These are phyloP conservation scores for Colletotrichum sp. DNA, from an alignment of 2,329 filamentous ascomycete genomes.

Conservation along the genomic window DNA sequence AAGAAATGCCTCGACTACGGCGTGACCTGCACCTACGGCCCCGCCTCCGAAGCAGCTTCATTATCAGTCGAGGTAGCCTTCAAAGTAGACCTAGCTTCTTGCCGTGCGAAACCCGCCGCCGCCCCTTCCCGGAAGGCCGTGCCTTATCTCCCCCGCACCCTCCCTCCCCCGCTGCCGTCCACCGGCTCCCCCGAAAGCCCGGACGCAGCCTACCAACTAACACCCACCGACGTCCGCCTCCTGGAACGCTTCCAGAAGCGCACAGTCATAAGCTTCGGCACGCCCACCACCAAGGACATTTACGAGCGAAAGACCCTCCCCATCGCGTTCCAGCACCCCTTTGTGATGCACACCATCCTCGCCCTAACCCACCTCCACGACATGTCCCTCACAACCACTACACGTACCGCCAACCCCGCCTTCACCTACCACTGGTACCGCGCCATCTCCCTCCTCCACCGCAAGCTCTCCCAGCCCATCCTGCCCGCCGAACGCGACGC, in stretches of 20 bases:
- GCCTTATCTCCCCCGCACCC: constrained; percentile 12
- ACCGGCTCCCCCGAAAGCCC: constrained; percentile 24
- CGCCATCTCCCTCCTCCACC: constrained; percentile 52
- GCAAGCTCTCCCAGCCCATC: constrained; percentile 40
- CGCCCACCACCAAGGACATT: constrained; percentile 29
- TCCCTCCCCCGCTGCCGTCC: constrained; percentile 12
- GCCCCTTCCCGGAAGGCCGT: rapidly evolving
- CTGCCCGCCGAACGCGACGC: constrained; percentile 47
- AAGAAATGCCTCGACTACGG: constrained; percentile 51
- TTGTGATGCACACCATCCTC: constrained; percentile 60
- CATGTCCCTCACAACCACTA: constrained; percentile 36
- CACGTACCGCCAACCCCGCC: constrained; percentile 28
- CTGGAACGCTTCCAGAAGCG: constrained; percentile 47
- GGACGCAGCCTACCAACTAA: constrained; percentile 35
- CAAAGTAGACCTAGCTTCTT: neutral
- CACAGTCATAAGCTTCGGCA: constrained; percentile 46
- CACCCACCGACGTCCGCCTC: constrained; percentile 35
- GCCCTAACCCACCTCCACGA: constrained; percentile 60
- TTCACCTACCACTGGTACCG: constrained; percentile 54
- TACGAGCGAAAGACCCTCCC: constrained; percentile 40
- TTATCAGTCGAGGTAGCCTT: constrained; percentile 6
- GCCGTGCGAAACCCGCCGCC: neutral
- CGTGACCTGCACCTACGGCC: constrained; percentile 53
- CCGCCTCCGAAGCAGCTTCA: constrained; percentile 27
- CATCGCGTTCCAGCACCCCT: constrained; percentile 52